Conservation (phyloP, 169 alveolate species). For the Plasmodium cynomolgi region DNA sequence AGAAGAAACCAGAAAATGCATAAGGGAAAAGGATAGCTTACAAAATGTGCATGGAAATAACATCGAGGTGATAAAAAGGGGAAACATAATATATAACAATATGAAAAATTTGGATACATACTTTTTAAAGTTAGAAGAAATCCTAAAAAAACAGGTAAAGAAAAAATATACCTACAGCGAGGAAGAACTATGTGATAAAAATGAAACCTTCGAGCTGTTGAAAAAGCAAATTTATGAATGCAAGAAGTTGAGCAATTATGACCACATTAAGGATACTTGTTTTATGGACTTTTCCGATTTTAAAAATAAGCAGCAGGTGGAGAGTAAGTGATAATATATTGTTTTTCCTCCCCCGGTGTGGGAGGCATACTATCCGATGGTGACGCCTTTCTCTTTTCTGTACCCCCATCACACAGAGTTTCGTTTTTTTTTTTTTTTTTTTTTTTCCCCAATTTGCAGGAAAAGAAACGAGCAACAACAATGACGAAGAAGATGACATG, state of each 20-base stretch:
- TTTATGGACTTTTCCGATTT: slow-evolving; percentile 4
- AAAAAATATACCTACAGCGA: slow-evolving; percentile 6
- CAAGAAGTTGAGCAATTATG: slow-evolving; percentile 46
- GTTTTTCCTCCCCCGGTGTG: background rate
- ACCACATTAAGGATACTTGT: slow-evolving; percentile 32
- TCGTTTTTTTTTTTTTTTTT: background rate
- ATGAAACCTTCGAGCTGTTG: slow-evolving; percentile 21
- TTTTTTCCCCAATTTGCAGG: background rate
- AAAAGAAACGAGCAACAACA: slow-evolving; percentile 69
- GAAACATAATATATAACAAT: slow-evolving; percentile 50
- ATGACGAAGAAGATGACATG: slow-evolving; percentile 75
- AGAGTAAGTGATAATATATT: slow-evolving; percentile 23
- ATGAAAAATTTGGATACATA: slow-evolving; percentile 59
- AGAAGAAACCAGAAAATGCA: slow-evolving; percentile 60
- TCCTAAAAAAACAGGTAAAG: slow-evolving; percentile 32
- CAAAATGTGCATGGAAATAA: slow-evolving; percentile 60
- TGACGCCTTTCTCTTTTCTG: background rate
- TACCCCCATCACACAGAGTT: background rate
- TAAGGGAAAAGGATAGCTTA: slow-evolving; percentile 50
- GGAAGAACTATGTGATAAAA: slow-evolving; percentile 56
- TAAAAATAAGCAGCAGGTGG: slow-evolving; percentile 27
- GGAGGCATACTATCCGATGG: background rate
- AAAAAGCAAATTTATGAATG: slow-evolving; percentile 60
- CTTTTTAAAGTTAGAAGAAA: slow-evolving; percentile 55
- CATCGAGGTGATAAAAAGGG: slow-evolving; percentile 65